Conservation (phyloP, 495 filamentous ascomycete genomes). For the Hypoxylon fragiforme region DNA sequence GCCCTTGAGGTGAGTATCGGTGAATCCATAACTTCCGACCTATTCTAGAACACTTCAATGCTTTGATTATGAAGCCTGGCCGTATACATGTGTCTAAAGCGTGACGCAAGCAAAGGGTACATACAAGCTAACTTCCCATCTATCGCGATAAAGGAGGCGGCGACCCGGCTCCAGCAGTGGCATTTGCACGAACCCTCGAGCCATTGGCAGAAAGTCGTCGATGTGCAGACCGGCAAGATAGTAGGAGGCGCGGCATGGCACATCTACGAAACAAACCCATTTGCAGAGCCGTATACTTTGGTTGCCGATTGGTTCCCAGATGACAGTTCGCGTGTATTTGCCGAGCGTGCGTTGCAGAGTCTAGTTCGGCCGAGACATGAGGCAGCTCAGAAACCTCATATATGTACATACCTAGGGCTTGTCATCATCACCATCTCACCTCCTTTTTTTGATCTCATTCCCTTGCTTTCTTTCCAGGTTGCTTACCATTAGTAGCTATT, state of each 20-base stretch:
- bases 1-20: no score
- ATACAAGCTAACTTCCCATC: no score
- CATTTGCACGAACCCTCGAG: conserved; percentile 32
- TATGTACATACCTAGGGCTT: no score
- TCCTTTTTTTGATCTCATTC: no score
- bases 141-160: conserved; percentile 32
- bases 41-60: no score
- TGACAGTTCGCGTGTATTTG: conserved; percentile 31
- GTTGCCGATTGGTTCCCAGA: conserved; percentile 41
- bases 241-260: conserved; percentile 42
- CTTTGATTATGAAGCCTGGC: no score
- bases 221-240: conserved; percentile 38
- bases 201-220: conserved; percentile 38
- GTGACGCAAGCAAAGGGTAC: no score
- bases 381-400: conserved; percentile 32
- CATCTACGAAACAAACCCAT: conserved; percentile 39
- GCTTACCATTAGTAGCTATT: no score
- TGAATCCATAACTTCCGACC: no score
- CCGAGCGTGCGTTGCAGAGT: conserved; percentile 31
- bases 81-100: no score
- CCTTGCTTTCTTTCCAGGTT: no score
- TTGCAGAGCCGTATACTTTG: conserved; percentile 8
- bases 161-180: conserved; percentile 31
- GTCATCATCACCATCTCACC: not conserved
- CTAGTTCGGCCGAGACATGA: conserved; percentile 28